Evolutionary conservation across 805 yeast genomes (phyloP).

Genomic region (Saccharomycopsis vini): DNA sequence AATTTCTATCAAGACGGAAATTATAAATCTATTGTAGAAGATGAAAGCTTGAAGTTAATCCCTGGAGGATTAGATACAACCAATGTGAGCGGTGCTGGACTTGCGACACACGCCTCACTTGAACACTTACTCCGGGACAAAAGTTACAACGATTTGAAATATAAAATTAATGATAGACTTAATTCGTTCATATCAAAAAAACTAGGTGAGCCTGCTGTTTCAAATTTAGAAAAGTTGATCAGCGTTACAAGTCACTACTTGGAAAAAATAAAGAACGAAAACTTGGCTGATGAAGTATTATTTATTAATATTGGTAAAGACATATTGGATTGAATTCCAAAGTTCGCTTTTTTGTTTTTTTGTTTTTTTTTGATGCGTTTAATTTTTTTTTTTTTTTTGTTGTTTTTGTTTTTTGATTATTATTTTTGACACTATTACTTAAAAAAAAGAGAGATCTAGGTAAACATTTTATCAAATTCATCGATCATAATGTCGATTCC

Average conservation of each 20-base stretch:
- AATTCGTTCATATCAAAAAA: constrained; percentile 11
- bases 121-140: too few species aligned
- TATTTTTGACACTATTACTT: too few species aligned
- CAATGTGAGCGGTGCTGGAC: too few species aligned
- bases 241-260: constrained; percentile 14
- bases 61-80: too few species aligned
- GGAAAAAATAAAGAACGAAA: constrained; percentile 5
- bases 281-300: constrained; percentile 5
- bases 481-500: constrained; percentile 11
- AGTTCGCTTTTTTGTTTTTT: neutral
- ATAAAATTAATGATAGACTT: constrained; percentile 10
- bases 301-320: constrained; percentile 11
- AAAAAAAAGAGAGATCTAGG: neutral
- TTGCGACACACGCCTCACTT: too few species aligned
- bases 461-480: constrained; percentile 17
- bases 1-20: neutral
- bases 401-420: too few species aligned
- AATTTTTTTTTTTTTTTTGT: too few species aligned
- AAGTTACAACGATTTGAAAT: neutral
- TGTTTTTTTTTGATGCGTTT: neutral
- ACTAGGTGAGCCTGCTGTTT: constrained; percentile 6
- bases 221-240: constrained; percentile 16
- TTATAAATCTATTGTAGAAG: neutral
- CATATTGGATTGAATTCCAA: constrained; percentile 5
- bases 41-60: too few species aligned